A percentile compares a stretch with the other conserved stretches of the same genome.
Evolutionary conservation across 2,329 filamentous ascomycete species (phyloP).

Genomic region (Mycosphaerella arachidis): DNA sequence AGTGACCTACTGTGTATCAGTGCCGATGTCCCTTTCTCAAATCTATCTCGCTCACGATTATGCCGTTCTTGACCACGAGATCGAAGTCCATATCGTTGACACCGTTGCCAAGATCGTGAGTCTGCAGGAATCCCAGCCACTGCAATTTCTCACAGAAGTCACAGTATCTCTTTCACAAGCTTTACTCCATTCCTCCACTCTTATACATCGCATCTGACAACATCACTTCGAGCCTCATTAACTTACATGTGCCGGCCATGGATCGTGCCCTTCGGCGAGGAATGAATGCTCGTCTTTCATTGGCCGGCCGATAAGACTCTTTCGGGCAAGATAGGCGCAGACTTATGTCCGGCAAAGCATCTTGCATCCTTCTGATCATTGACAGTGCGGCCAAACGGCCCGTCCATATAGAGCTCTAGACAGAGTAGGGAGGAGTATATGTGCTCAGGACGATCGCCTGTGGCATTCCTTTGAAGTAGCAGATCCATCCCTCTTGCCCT

Average conservation of each 20-base stretch:
- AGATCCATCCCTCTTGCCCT: neutral
- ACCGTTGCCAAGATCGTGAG: conserved; percentile 3
- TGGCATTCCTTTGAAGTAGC: neutral
- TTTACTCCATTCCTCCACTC: neutral
- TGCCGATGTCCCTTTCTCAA: neutral
- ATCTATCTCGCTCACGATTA: conserved; percentile 32
- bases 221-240: neutral
- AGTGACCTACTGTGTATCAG: conserved; percentile 36
- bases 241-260: neutral
- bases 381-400: conserved; percentile 6
- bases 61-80: conserved; percentile 40
- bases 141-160: neutral
- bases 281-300: neutral
- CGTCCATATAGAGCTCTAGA: neutral
- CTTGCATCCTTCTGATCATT: neutral
- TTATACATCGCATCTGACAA: neutral
- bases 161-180: neutral
- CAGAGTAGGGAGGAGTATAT: neutral
- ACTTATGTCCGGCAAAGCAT: conserved; percentile 4
- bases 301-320: conserved; percentile 15
- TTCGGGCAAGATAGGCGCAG: conserved; percentile 20
- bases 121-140: neutral
- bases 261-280: neutral
- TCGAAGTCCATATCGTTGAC: conserved; percentile 33
- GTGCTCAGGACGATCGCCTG: neutral